These are phyloP conservation scores for Draba incana DNA, from an alignment of 345 rosid genomes.

Conservation along the genomic window DNA sequence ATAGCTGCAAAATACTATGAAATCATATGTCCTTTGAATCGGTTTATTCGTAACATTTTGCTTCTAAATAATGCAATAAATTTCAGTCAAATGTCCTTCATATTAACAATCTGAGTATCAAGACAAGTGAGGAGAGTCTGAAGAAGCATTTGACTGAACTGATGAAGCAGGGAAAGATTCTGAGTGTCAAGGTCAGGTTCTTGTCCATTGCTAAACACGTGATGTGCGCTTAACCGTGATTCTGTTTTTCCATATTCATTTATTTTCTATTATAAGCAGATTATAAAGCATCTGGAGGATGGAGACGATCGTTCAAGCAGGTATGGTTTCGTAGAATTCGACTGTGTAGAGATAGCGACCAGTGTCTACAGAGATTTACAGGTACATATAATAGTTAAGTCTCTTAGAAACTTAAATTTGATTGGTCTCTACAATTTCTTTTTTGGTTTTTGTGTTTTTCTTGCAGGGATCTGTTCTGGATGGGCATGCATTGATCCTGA, in stretches of 20 bases:
- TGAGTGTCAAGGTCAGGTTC: conserved; percentile 73
- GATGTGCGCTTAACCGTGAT: not conserved
- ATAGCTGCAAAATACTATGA: conserved; percentile 8
- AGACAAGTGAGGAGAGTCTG: conserved; percentile 78
- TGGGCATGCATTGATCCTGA: conserved; percentile 87
- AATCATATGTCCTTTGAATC: no score
- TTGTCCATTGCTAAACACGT: conserved; percentile 21
- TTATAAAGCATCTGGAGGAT: conserved; percentile 76
- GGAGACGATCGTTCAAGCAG: conserved; percentile 86
- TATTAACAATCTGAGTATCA: conserved; percentile 90
- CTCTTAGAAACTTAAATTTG: conserved; percentile 10
- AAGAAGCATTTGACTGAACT: conserved; percentile 67
- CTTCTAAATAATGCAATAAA: conserved; percentile 27
- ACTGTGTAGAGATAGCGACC: conserved; percentile 78
- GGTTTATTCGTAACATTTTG: conserved; percentile 18
- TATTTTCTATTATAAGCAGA: conserved; percentile 49
- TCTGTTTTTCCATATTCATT: conserved; percentile 18
- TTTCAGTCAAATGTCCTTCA: conserved; percentile 79
- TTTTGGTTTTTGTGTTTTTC: not conserved
- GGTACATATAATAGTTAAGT: conserved; percentile 46
- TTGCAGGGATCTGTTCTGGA: conserved; percentile 83
- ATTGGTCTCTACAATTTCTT: conserved; percentile 12
- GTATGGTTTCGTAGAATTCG: conserved; percentile 89
- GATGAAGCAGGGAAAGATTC: conserved; percentile 71
- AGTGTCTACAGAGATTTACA: conserved; percentile 68